These are phyloP conservation scores for Scedosporium boydii DNA, from an alignment of 2,329 filamentous ascomycete genomes.

Conservation along the genomic window DNA sequence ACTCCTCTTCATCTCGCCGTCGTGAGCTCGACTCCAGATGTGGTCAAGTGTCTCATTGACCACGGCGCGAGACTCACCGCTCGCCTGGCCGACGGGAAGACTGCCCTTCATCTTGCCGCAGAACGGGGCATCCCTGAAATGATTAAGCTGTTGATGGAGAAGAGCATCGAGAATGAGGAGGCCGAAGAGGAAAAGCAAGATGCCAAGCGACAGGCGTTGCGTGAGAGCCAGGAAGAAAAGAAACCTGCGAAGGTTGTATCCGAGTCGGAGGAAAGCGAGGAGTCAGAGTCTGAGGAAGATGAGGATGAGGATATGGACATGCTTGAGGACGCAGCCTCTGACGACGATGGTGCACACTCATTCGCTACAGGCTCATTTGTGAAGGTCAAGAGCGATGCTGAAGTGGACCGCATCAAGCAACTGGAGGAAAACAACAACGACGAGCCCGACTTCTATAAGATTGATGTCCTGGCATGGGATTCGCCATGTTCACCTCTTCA, in stretches of 20 bases:
- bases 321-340: slow-evolving; percentile 34
- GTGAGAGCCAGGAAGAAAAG: slow-evolving; percentile 6
- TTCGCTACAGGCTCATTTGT: slow-evolving; percentile 65
- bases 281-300: slow-evolving; percentile 18
- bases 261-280: slow-evolving; percentile 11
- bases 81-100: slow-evolving; percentile 69
- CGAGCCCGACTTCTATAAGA: slow-evolving; percentile 70
- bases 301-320: slow-evolving; percentile 36
- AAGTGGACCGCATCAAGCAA: slow-evolving; percentile 30
- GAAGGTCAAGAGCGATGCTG: slow-evolving; percentile 46
- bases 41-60: slow-evolving; percentile 64
- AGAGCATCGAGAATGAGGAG: slow-evolving; percentile 65
- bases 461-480: slow-evolving; percentile 76
- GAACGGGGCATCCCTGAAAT: slow-evolving; percentile 60
- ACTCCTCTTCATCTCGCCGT: slow-evolving; percentile 71
- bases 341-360: slow-evolving; percentile 37
- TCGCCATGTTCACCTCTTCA: slow-evolving; percentile 65
- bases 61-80: slow-evolving; percentile 63
- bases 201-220: slow-evolving; percentile 28
- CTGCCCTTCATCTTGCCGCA: slow-evolving; percentile 74
- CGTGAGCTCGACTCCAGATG: slow-evolving; percentile 55
- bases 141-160: slow-evolving; percentile 61
- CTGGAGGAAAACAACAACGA: slow-evolving; percentile 47
- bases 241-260: slow-evolving; percentile 1
- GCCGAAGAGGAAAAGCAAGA: slow-evolving; percentile 51